Conservation (phyloP, 257 asterid species). For the Cruciata laevipes region DNA sequence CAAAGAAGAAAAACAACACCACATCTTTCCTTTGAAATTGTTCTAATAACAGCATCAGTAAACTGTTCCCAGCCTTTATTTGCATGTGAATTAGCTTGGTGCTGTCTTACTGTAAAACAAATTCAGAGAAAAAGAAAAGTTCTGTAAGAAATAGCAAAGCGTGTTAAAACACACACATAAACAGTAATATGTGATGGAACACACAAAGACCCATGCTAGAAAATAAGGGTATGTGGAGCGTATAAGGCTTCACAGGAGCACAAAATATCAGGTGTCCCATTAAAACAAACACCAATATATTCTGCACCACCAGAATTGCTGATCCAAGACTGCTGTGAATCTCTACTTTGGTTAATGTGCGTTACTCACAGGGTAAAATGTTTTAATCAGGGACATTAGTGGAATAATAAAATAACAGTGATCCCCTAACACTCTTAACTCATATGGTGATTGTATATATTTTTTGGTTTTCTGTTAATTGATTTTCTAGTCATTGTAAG, state of each 20-base stretch:
- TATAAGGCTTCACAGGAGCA: not conserved
- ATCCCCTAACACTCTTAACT: not conserved
- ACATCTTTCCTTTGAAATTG: slow-evolving; percentile 63
- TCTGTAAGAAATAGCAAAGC: not conserved
- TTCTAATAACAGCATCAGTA: slow-evolving; percentile 82
- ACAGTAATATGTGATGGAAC: slow-evolving; percentile 2
- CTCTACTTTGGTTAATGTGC: not conserved
- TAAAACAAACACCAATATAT: not conserved
- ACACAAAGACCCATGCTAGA: not conserved
- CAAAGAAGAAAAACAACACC: slow-evolving; percentile 96
- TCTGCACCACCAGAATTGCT: not conserved
- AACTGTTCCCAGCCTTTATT: slow-evolving; percentile 96
- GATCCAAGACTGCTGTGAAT: not conserved
- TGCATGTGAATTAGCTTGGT: slow-evolving; percentile 93
- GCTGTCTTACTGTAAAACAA: slow-evolving; percentile 61
- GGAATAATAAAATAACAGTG: not conserved
- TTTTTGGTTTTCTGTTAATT: not conserved
- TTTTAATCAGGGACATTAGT: not conserved
- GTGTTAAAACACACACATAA: not conserved
- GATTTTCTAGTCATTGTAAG: not conserved
- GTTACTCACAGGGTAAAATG: not conserved
- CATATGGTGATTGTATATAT: not conserved
- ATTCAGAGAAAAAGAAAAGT: slow-evolving; percentile 4
- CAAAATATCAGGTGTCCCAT: not conserved
- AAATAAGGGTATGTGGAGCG: not conserved